Base-by-base conservation (phyloP, 2,329 filamentous ascomycete species). In the Lachnellula occidentalis region DNA sequence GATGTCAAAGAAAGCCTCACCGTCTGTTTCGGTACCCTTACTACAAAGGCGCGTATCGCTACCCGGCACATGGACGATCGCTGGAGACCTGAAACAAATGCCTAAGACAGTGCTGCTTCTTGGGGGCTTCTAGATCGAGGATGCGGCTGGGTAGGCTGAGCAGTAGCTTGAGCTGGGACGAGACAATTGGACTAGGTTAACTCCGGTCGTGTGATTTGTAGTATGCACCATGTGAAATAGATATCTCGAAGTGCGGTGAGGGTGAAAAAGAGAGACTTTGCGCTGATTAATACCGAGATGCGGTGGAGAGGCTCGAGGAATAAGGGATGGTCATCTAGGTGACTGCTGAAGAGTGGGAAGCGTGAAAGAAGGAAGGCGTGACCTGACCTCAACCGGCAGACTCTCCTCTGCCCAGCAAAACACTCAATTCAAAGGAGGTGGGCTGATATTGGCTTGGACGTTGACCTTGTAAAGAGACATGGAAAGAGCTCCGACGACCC, bases 1-100 rank as follows among this genome's bases (percentile, higher is more conserved):
- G 52, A 58, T 47, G 60, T 58, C 53, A 45, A 61, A 57, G 56
- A 62, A 61, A 59, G 47, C 50, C 61, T 64, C 58, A 58, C 39
- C 54, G 48, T 57, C 31, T 22, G 15, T 41, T 51, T 27, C 11
- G 9, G 22, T 34, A 34, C 53, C 58, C 59, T 31, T 31, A 12
- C 9, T 12, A 4, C 27, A 31, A 11, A 11, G 9, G 27, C 27
- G 27, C 27, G 27, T 51, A 58, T 58, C 57, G 49, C 47, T 43
- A 37, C 39, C 48, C 46, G 36, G 42, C 54, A 56, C 58, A 64
- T 61, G 50, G 47, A 51, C 48, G 54, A 50, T 51, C 53, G 51
- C 54, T 34, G 46, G 42, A 45, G 39, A 34, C 27, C 37, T 47
- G 43, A 53, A 14, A 27, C 37, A 45, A 54, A 53, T 50, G 42